Percentiles rank a stretch among this genome's conserved stretches.
These are phyloP conservation scores for Trichoderma brevicompactum DNA, from an alignment of 2,329 filamentous ascomycete species.

Conservation along the genomic window DNA sequence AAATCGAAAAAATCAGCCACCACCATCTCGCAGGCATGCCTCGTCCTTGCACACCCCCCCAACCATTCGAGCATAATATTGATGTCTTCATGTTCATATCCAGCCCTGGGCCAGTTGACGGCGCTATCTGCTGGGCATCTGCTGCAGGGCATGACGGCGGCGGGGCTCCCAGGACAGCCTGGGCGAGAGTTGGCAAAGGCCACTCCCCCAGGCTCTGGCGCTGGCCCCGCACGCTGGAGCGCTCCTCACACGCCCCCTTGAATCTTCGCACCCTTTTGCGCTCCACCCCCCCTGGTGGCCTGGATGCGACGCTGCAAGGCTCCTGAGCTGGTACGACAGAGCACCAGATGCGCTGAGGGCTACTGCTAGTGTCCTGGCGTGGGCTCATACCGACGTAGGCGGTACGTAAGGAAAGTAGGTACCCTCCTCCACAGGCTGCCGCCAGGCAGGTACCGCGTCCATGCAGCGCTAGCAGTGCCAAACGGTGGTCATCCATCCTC, in stretches of 20 bases:
- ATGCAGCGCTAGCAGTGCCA: conserved; percentile 16
- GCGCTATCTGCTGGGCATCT: not conserved
- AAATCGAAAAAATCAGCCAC: conserved; percentile 17
- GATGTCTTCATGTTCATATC: conserved; percentile 8
- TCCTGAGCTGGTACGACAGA: conserved; percentile 27
- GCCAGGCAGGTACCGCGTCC: conserved; percentile 39
- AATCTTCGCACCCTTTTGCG: not conserved
- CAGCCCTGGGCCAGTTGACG: not conserved
- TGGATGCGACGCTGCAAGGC: conserved; percentile 33
- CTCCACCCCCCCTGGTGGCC: not conserved
- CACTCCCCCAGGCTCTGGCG: too few relatives aligned
- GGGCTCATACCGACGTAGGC: not conserved
- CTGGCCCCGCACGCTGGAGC: not conserved
- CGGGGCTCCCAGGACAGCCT: not conserved
- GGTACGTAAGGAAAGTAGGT: conserved; percentile 28
- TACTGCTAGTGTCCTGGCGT: not conserved
- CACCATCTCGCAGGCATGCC: conserved; percentile 4
- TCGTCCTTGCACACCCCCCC: conserved; percentile 3
- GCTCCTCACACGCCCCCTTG: conserved; percentile 3
- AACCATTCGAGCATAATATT: not conserved
- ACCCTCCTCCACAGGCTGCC: conserved; percentile 39
- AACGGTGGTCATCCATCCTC: conserved; percentile 28
- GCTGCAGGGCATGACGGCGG: conserved; percentile 40
- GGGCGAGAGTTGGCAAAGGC: not conserved
- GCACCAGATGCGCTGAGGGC: conserved; percentile 6